Evolutionary conservation across 2,329 filamentous ascomycete species (phyloP).

Genomic region (Penicillium sp.): DNA sequence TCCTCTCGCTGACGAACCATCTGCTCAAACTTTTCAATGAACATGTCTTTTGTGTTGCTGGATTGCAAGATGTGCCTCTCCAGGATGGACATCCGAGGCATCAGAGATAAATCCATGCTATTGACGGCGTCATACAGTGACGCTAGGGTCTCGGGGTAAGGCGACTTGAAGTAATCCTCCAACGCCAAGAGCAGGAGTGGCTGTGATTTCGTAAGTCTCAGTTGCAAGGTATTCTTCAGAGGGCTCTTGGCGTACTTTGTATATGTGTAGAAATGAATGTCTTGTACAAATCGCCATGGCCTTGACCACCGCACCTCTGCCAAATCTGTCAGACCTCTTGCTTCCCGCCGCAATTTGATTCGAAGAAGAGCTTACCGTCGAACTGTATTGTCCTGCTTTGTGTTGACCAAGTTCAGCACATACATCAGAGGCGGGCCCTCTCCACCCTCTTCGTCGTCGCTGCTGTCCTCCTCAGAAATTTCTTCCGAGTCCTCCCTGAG

Average conservation of each 20-base stretch:
- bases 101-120: conserved; percentile 89
- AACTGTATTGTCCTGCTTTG: conserved; percentile 87
- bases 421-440: conserved; percentile 93
- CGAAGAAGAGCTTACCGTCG: conserved; percentile 51
- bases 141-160: conserved; percentile 78
- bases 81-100: conserved; percentile 76
- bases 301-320: conserved; percentile 85
- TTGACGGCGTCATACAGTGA: conserved; percentile 90
- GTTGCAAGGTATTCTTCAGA: not conserved
- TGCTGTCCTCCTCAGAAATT: conserved; percentile 38
- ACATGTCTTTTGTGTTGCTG: conserved; percentile 91
- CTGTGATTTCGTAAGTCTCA: conserved; percentile 40
- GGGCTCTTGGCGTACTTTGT: conserved; percentile 60
- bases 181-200: conserved; percentile 83
- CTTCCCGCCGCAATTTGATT: not conserved
- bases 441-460: conserved; percentile 58
- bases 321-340: conserved; percentile 9
- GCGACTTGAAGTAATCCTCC: conserved; percentile 94
- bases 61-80: conserved; percentile 82
- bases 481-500: conserved; percentile 46
- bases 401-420: conserved; percentile 95
- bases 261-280: conserved; percentile 96
- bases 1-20: conserved; percentile 82
- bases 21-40: conserved; percentile 93
- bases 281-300: conserved; percentile 98